Evolutionary conservation across 202 grass and related monocot species (phyloP).

Genomic region (Hordeum pubiflorum): DNA sequence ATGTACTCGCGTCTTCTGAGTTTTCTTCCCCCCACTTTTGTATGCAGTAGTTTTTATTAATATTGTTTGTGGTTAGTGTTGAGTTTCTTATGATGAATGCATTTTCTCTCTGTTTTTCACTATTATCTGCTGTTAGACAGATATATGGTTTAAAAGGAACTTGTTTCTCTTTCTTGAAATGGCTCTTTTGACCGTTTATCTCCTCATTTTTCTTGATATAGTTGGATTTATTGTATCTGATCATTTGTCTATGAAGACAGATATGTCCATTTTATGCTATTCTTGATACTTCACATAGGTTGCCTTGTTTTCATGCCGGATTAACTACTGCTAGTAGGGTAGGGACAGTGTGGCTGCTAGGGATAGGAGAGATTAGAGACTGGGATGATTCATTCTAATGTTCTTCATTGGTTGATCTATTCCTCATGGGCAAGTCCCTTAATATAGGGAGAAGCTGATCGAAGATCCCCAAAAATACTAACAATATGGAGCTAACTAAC

Average conservation of each 20-base stretch:
- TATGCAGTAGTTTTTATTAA: neutral
- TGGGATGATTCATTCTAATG: neutral
- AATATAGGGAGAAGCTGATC: neutral
- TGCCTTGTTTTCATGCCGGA: neutral
- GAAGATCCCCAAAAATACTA: neutral
- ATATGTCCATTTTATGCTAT: neutral
- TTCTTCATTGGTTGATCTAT: neutral
- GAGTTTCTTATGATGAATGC: neutral
- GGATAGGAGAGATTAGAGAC: neutral
- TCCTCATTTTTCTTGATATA: neutral
- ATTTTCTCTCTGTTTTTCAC: neutral
- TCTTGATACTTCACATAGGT: conserved; percentile 14
- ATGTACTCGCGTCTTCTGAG: neutral
- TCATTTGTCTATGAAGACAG: neutral
- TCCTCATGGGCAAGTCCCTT: neutral
- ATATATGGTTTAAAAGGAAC: neutral
- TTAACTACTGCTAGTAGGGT: neutral
- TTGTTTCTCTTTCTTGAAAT: conserved; percentile 2
- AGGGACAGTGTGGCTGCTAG: neutral
- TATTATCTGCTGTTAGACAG: neutral
- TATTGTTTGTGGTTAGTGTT: neutral
- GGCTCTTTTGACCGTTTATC: neutral
- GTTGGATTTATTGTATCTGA: neutral
- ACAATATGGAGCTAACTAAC: neutral
- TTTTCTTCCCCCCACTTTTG: neutral